Evolutionary conservation across 345 rosid species (phyloP).

Genomic region (Jatropha curcas): DNA sequence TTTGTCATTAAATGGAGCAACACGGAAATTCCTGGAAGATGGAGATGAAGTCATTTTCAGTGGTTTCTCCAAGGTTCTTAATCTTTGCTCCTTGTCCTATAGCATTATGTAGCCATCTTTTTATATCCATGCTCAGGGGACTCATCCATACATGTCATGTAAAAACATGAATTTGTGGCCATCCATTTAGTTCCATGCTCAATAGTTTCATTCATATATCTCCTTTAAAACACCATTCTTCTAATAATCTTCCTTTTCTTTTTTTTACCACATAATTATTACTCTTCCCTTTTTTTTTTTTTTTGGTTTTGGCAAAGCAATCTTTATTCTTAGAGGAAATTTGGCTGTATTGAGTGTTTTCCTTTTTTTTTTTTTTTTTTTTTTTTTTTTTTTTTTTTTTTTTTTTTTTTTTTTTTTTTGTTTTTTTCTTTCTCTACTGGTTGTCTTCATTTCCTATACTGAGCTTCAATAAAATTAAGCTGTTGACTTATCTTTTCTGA

Average conservation of each 20-base stretch:
- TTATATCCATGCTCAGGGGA: not conserved
- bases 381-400: no score
- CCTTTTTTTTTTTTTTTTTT: no score
- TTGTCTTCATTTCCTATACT: no score
- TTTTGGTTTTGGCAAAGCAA: not conserved
- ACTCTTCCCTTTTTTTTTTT: not conserved
- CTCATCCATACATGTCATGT: no score
- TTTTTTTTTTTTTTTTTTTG: no score
- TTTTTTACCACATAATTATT: no score
- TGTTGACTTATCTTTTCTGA: not conserved
- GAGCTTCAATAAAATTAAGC: no score
- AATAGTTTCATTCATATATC: not conserved
- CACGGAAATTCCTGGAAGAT: slow-evolving; percentile 80
- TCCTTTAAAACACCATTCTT: not conserved
- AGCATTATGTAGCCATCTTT: not conserved
- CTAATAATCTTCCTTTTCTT: not conserved
- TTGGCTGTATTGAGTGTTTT: no score
- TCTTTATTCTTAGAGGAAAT: not conserved
- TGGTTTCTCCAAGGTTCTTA: slow-evolving; percentile 75
- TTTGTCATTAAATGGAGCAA: slow-evolving; percentile 55
- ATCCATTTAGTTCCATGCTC: not conserved
- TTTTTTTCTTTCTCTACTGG: no score
- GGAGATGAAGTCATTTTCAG: slow-evolving; percentile 86
- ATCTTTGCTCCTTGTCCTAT: not conserved
- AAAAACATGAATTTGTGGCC: no score